Evolutionary conservation across 2,329 filamentous ascomycete species (phyloP).

Genomic region (Coniella lustricola): DNA sequence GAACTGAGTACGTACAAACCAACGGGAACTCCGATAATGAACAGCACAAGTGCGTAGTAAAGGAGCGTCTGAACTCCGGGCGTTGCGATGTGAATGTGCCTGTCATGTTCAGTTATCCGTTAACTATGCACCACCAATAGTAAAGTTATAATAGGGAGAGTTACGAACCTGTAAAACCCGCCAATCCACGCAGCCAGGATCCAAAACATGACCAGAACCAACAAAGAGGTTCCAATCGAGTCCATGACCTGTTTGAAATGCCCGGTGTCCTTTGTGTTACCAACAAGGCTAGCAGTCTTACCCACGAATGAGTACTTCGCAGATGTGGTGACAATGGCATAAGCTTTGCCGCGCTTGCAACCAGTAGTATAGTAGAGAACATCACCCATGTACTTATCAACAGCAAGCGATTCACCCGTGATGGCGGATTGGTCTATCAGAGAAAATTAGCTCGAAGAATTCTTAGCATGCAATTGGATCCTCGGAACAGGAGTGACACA

Average conservation of each 20-base stretch:
- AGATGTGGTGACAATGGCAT: conserved; percentile 59
- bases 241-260: conserved; percentile 80
- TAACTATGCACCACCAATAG: no score
- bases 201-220: conserved; percentile 72
- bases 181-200: conserved; percentile 70
- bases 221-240: conserved; percentile 66
- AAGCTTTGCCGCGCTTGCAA: conserved; percentile 74
- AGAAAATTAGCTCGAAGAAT: neutral
- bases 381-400: conserved; percentile 74
- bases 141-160: no score
- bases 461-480: no score
- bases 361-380: conserved; percentile 72
- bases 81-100: conserved; percentile 56
- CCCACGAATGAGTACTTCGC: conserved; percentile 71
- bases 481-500: neutral
- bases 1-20: conserved; percentile 42
- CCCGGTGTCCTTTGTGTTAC: conserved; percentile 68
- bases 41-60: conserved; percentile 61
- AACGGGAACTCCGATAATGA: conserved; percentile 74
- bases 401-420: conserved; percentile 45
- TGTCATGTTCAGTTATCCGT: conserved; percentile 21
- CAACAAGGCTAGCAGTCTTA: conserved; percentile 65
- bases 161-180: conserved; percentile 54
- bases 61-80: conserved; percentile 59
- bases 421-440: neutral